Evolutionary conservation across 257 asterid genomes (phyloP).

Genomic region (Handroanthus guayacan): DNA sequence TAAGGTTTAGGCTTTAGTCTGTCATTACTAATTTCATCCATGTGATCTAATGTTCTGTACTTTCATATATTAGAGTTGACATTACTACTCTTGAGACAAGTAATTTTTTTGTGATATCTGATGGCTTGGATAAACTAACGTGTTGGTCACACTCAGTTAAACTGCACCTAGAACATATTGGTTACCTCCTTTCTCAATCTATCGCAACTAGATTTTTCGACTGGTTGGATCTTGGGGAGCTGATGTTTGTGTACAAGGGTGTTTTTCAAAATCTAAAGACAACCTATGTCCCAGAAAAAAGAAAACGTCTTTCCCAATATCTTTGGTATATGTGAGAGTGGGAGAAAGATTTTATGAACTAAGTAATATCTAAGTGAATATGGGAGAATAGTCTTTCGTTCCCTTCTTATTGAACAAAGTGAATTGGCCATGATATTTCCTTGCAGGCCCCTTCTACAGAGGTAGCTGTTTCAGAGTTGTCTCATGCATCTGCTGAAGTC

Average conservation of each 20-base stretch:
- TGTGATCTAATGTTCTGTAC: conserved; percentile 11
- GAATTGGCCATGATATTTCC: conserved; percentile 37
- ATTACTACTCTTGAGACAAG: not conserved
- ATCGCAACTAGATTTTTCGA: not conserved
- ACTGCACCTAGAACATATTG: not conserved
- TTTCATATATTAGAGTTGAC: not conserved
- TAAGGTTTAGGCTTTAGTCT: conserved; percentile 46
- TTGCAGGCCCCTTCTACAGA: conserved; percentile 96
- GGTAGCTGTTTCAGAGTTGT: conserved; percentile 85
- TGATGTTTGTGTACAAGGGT: not conserved
- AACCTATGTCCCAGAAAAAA: not conserved
- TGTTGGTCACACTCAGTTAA: not conserved
- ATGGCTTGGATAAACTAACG: not conserved
- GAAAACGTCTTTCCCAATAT: not conserved
- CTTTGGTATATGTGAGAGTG: not conserved
- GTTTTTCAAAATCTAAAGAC: not conserved
- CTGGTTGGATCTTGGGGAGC: not conserved
- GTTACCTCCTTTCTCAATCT: conserved; percentile 6
- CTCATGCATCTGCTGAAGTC: conserved; percentile 95
- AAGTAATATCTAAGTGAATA: not conserved
- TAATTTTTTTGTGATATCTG: conserved; percentile 10
- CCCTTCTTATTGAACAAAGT: conserved; percentile 18
- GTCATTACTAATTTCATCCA: conserved; percentile 16
- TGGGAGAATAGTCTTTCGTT: not conserved
- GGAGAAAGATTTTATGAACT: not conserved